A percentile compares a stretch with the other conserved stretches of the same genome.
Evolutionary conservation across 768 basidiomycete genomes (phyloP).

Genomic region (Tephrocybe sp.): DNA sequence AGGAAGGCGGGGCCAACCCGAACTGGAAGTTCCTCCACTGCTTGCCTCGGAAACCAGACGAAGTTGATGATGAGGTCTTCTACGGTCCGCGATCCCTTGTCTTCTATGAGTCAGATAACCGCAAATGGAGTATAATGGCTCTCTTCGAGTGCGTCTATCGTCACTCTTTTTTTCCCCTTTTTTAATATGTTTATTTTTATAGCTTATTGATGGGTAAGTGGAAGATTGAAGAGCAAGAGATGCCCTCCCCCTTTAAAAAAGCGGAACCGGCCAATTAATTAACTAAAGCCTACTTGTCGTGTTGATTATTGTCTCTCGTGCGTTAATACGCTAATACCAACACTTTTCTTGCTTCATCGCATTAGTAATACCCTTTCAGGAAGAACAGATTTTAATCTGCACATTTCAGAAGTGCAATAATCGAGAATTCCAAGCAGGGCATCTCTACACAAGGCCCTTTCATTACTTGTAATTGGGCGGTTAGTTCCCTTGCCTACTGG

Average conservation of each 20-base stretch:
- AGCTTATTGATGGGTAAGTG: conserved; percentile 12
- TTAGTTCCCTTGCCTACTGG: too few species aligned
- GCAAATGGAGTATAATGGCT: conserved; percentile 97
- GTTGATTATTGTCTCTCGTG: too few species aligned
- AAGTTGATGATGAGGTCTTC: conserved; percentile 97
- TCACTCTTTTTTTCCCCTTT: background rate
- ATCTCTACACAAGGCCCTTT: too few species aligned
- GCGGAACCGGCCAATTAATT: background rate
- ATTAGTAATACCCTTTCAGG: too few species aligned
- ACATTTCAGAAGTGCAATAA: too few species aligned
- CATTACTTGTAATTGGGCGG: too few species aligned
- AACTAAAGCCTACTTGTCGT: too few species aligned
- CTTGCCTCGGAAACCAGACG: conserved; percentile 86
- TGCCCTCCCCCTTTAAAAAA: background rate
- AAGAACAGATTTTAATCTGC: too few species aligned
- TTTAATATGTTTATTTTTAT: background rate
- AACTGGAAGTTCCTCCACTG: conserved; percentile 97
- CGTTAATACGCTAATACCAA: too few species aligned
- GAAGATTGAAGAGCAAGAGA: conserved; percentile 4
- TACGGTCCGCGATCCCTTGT: conserved; percentile 90
- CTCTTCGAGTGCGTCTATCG: conserved; percentile 74
- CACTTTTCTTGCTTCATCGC: too few species aligned
- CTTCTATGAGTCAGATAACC: conserved; percentile 94
- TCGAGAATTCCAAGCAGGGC: too few species aligned
- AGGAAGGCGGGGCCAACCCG: conserved; percentile 75